Evolutionary conservation across 768 basidiomycete species (phyloP).

Genomic region (Tremella yokohamensis): DNA sequence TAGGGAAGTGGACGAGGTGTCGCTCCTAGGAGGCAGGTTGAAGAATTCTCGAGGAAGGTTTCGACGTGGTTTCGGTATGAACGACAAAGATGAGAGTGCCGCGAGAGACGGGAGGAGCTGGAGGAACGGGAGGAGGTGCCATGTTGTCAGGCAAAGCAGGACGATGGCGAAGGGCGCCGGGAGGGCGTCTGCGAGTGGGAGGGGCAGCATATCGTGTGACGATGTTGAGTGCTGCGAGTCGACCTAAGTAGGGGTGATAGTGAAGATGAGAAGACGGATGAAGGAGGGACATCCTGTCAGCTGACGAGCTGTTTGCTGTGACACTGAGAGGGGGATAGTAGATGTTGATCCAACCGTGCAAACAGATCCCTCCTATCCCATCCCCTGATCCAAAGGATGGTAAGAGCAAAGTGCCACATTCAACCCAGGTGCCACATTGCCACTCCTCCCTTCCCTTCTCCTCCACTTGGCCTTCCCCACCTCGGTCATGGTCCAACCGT

Average conservation of each 20-base stretch:
- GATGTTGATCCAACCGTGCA: slow-evolving; percentile 15
- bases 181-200: slow-evolving; percentile 18
- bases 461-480: neutral
- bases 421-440: neutral
- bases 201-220: slow-evolving; percentile 28
- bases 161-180: slow-evolving; percentile 28
- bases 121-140: slow-evolving; percentile 34
- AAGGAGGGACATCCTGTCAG: neutral
- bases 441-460: neutral
- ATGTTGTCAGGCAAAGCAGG: slow-evolving; percentile 24
- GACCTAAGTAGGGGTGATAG: slow-evolving; percentile 1
- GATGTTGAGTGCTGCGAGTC: too few relatives aligned
- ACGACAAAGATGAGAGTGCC: slow-evolving; percentile 18
- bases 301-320: slow-evolving; percentile 6
- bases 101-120: slow-evolving; percentile 11
- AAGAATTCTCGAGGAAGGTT: slow-evolving; percentile 46
- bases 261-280: neutral
- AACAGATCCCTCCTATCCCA: slow-evolving; percentile 9
- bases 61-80: slow-evolving; percentile 35
- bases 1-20: neutral
- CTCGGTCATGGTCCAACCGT: neutral
- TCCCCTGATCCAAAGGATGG: slow-evolving; percentile 4
- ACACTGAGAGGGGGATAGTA: slow-evolving; percentile 6
- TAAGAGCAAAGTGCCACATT: slow-evolving; percentile 3
- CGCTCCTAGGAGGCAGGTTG: slow-evolving; percentile 34